Conservation (phyloP, 2,329 filamentous ascomycete species). For the Aspergillus amoenus region DNA sequence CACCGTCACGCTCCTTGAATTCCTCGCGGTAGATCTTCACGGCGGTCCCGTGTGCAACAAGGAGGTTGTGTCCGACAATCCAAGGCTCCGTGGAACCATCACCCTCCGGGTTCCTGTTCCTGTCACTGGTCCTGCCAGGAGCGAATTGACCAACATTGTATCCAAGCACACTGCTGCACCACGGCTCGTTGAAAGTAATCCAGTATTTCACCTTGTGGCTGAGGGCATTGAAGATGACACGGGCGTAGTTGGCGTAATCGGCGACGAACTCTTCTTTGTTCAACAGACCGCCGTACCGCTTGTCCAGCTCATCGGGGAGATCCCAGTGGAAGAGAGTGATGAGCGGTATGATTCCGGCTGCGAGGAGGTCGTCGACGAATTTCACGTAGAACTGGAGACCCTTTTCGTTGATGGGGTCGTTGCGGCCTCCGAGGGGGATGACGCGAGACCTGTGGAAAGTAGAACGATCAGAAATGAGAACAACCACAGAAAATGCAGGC, state of each 20-base stretch:
- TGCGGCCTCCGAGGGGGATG: conserved; percentile 79
- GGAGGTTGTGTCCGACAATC: conserved; percentile 76
- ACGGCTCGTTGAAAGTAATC: conserved; percentile 91
- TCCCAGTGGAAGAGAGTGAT: conserved; percentile 90
- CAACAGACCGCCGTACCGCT: conserved; percentile 77
- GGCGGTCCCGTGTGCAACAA: conserved; percentile 75
- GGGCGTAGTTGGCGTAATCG: conserved; percentile 78
- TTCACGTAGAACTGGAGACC: conserved; percentile 76
- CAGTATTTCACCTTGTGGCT: conserved; percentile 76
- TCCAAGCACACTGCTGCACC: conserved; percentile 78
- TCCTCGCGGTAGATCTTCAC: conserved; percentile 82
- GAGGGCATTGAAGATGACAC: conserved; percentile 71
- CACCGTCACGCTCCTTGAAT: conserved; percentile 70
- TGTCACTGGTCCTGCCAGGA: conserved; percentile 77
- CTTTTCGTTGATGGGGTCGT: conserved; percentile 76
- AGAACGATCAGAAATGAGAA: neutral
- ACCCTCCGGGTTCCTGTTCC: conserved; percentile 66
- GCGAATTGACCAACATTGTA: conserved; percentile 77
- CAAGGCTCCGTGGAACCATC: conserved; percentile 77
- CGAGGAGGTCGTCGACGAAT: conserved; percentile 75
- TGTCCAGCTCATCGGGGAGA: conserved; percentile 73
- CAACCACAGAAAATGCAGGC: neutral
- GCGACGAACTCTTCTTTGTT: conserved; percentile 79
- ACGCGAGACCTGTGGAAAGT: conserved; percentile 59
- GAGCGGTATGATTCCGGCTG: conserved; percentile 74